A percentile compares a stretch with the other conserved stretches of the same genome.
Conservation (phyloP, 139 green algal genomes). For the Chlorella sp. region DNA sequence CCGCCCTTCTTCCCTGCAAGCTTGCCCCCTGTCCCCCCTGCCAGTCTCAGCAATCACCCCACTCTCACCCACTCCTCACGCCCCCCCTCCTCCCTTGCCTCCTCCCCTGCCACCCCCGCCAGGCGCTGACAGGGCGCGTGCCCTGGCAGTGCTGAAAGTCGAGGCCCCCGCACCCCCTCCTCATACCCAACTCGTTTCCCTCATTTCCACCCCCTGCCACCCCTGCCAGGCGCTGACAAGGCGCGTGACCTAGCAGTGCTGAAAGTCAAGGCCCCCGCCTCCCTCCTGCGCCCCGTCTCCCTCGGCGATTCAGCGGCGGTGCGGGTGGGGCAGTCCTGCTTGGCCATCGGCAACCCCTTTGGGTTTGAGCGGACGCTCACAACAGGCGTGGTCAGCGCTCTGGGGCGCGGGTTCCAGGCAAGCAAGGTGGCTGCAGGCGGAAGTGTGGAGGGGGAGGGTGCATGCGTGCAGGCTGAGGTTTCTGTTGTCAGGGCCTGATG, state of each 20-base stretch:
- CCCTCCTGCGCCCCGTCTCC: slow-evolving; percentile 56
- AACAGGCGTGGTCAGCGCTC: slow-evolving; percentile 60
- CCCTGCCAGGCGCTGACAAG: slow-evolving; percentile 54
- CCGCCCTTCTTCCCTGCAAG: no score
- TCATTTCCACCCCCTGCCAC: not conserved
- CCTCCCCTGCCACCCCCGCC: slow-evolving; percentile 19
- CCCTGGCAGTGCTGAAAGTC: slow-evolving; percentile 77
- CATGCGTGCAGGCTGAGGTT: not conserved
- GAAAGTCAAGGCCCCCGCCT: slow-evolving; percentile 50
- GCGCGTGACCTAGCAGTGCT: slow-evolving; percentile 76
- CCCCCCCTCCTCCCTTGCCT: slow-evolving; percentile 35
- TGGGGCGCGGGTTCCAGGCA: slow-evolving; percentile 67
- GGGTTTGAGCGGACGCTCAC: slow-evolving; percentile 74
- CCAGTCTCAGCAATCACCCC: not conserved
- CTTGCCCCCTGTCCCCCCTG: no score
- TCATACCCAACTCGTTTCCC: slow-evolving; percentile 59
- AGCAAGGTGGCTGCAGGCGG: not conserved
- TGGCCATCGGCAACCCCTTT: slow-evolving; percentile 77
- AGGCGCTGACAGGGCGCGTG: slow-evolving; percentile 62
- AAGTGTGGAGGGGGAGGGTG: not conserved
- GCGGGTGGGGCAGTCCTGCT: slow-evolving; percentile 75
- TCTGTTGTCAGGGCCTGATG: no score
- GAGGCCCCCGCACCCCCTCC: slow-evolving; percentile 34
- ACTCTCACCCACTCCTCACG: not conserved
- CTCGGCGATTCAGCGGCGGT: slow-evolving; percentile 60